Conservation (phyloP, 768 basidiomycete species). For the Tubosaeta sp. region DNA sequence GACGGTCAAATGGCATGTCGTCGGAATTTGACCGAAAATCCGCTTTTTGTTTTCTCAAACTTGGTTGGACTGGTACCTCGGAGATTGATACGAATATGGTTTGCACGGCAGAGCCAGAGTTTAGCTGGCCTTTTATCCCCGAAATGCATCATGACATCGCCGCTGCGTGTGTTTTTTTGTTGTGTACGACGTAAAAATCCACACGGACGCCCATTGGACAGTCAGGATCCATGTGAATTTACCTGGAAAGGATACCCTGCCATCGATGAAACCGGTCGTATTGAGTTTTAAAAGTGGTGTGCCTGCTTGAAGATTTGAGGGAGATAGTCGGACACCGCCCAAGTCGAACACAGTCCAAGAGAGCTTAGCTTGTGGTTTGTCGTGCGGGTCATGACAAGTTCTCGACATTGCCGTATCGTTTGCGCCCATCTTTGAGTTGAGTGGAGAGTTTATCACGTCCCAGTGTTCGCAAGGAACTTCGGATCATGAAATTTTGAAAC, state of each 20-base stretch:
- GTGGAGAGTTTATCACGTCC: neutral
- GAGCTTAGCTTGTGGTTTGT: too few species aligned
- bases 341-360: neutral
- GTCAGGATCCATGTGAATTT: slow-evolving; percentile 2
- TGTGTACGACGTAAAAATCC: slow-evolving; percentile 23
- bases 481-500: slow-evolving; percentile 26
- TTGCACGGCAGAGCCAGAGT: slow-evolving; percentile 18
- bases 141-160: slow-evolving; percentile 15
- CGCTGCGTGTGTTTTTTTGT: neutral
- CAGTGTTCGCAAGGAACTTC: slow-evolving; percentile 1
- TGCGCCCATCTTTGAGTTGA: neutral
- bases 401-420: slow-evolving; percentile 22
- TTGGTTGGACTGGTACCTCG: slow-evolving; percentile 18
- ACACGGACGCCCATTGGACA: slow-evolving; percentile 1
- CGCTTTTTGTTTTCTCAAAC: slow-evolving; percentile 12
- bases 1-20: slow-evolving; percentile 11
- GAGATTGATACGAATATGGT: slow-evolving; percentile 23
- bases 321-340: slow-evolving; percentile 6
- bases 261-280: slow-evolving; percentile 3
- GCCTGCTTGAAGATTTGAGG: slow-evolving; percentile 1
- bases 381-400: neutral
- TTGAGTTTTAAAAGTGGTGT: slow-evolving; percentile 2
- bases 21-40: slow-evolving; percentile 20
- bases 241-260: slow-evolving; percentile 1
- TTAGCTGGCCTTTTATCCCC: slow-evolving; percentile 21